Evolutionary conservation across 148 eudicot genomes (phyloP), one percentile per base, ranked within the genome.

Genomic region (Chenopodium album): DNA sequence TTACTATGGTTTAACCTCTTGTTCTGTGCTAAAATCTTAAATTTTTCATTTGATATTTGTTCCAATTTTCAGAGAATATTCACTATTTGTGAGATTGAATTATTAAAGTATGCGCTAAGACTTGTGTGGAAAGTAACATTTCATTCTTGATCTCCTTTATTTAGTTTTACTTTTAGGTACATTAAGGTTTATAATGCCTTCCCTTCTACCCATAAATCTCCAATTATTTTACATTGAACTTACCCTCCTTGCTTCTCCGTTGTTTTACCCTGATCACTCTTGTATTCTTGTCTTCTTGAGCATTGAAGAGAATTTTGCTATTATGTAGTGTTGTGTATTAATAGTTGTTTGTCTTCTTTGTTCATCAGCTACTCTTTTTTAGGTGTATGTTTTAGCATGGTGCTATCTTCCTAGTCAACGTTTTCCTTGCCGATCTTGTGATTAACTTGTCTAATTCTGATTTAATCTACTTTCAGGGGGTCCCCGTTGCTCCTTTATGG

Each of bases 401-500:
- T 63, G 9, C 59, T 17, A 22, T 72, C 13, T 52, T 41, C 32
- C n/a, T 32, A 7, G 46, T 22, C 13, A 34, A 60, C 19, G 47
- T 7, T 23, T 7, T 74, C 22, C 11, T 28, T 76, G 81, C 17
- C 29, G 66, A 48, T 26, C 50, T 19, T 69, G 54, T 59, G 28
- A 66, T 28, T 79, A 81, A 54, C 9, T 34, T 70, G 41, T 32
- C 4, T 67, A 14, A 71, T 76, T 85, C 76, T 77, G 28, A 65
- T 82, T 78, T 37, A 47, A 75, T 71, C 71, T 85, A 17, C 81
- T 85, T 86, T 79, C 91, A 94, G 98, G 97, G 97, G 80, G 85
- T 92, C 84, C 88, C 97, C 46, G 88, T 90, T 78, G 97, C 98
- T 78, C 98, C 98, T 84, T 86, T 95, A 70, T 95, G 98, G 98